Percentiles rank a stretch among this genome's conserved stretches.
These are phyloP conservation scores for Acer negundo DNA, from an alignment of 345 rosid species.

Conservation along the genomic window DNA sequence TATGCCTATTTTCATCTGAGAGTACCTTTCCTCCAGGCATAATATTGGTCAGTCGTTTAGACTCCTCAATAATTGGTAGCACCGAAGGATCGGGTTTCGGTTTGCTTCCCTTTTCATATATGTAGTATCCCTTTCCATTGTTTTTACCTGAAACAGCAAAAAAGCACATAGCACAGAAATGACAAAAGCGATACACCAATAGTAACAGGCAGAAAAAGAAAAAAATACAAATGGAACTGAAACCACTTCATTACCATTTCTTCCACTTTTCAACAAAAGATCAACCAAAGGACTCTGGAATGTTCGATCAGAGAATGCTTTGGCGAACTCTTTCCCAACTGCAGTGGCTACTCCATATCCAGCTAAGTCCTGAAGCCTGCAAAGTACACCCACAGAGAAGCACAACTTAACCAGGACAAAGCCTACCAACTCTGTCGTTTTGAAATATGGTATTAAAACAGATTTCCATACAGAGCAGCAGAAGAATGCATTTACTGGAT, in stretches of 20 bases:
- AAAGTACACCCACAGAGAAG: slow-evolving; percentile 21
- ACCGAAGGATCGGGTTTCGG: slow-evolving; percentile 89
- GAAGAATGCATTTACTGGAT: not conserved
- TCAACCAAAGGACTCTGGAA: slow-evolving; percentile 63
- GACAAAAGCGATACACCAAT: not conserved
- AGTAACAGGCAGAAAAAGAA: slow-evolving; percentile 8
- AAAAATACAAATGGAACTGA: slow-evolving; percentile 5
- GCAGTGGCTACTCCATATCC: slow-evolving; percentile 87
- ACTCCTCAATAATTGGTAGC: slow-evolving; percentile 69
- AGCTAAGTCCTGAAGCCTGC: slow-evolving; percentile 87
- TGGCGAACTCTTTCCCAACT: slow-evolving; percentile 55
- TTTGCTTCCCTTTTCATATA: slow-evolving; percentile 74
- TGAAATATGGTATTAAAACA: not conserved
- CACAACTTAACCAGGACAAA: slow-evolving; percentile 9
- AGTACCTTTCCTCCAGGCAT: slow-evolving; percentile 95
- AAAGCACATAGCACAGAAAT: not conserved
- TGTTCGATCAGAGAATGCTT: slow-evolving; percentile 67
- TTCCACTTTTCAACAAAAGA: slow-evolving; percentile 71
- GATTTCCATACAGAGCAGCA: not conserved
- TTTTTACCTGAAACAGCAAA: slow-evolving; percentile 63
- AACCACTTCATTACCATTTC: slow-evolving; percentile 58
- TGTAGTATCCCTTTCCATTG: slow-evolving; percentile 87
- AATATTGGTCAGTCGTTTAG: slow-evolving; percentile 61
- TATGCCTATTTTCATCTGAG: slow-evolving; percentile 10
- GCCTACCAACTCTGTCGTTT: not conserved